Base-by-base conservation (phyloP, 2,329 filamentous ascomycete genomes). In the Botrytis sinoallii region DNA sequence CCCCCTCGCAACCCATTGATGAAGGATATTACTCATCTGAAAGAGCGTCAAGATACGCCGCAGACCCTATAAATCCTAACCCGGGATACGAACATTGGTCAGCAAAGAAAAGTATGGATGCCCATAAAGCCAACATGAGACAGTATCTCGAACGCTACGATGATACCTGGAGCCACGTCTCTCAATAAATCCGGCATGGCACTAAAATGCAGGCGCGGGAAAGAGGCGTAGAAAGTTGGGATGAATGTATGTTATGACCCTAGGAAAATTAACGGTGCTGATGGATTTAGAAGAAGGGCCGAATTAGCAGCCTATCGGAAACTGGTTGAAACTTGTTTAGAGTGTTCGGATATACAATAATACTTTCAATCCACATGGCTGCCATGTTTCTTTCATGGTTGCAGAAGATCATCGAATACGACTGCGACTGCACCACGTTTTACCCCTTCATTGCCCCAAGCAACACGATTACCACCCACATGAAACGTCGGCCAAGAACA, bases 11-110 rank as follows among this genome's bases (percentile, higher is more conserved):
- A 71, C 25, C 57, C 18, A 55, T 59, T 16, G 55, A 73, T 18
- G 20, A 46, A 7, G 29, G 59, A 8, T 55, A 52, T 22, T 61
- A 63, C 35, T 60, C 64, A 3, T 52, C 9, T 60, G 25, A 42
- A 35, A 57, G 71, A 60, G 46, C 32, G 22, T 61, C 64, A 38
- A 55, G 35, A 32, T 73, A 71, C 20, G 44, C 40, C 18, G 25
- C n/a, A 44, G 60, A 73, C 35, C 44, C 46, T 32, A 73, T 52
- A 46, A 59, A 64, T 71, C 22, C 67, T 38, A 64, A 71, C 38
- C 72, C 67, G 2, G 35, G 20, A 35, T 73, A 73, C 32, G 25
- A 46, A 25, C 44, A 71, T 48, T 18, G 48, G 25, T 71, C 22
- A 48, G 72, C 25, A 20, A 44, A 70, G 66, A 42, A 59, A 55